A percentile compares a stretch with the other conserved stretches of the same genome.
Evolutionary conservation across 306 rosid species (phyloP).

Genomic region (Erythrophleum fordii): DNA sequence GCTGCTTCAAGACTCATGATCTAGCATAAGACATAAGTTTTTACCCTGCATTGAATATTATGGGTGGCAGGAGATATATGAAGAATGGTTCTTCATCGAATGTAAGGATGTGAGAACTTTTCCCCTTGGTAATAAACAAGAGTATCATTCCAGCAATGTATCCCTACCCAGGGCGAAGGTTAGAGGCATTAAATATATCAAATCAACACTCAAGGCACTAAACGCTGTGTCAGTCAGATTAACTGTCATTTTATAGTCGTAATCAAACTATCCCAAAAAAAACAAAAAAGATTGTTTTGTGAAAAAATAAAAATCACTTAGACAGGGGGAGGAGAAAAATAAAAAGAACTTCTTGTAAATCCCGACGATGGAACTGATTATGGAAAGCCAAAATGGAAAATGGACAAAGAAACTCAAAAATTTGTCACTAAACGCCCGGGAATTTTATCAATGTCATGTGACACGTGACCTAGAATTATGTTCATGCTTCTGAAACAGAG

Average conservation of each 20-base stretch:
- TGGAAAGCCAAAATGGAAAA: constrained; percentile 18
- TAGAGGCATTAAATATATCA: constrained; percentile 23
- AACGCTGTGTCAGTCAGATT: not conserved
- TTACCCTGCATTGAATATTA: constrained; percentile 96
- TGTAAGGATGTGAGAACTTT: constrained; percentile 75
- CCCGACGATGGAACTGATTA: constrained; percentile 11
- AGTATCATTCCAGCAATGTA: constrained; percentile 62
- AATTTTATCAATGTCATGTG: not conserved
- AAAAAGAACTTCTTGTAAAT: not conserved
- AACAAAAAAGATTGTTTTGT: not conserved
- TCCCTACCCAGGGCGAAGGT: constrained; percentile 57
- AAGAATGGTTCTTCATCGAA: constrained; percentile 88
- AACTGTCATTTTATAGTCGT: not conserved
- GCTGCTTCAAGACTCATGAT: constrained; percentile 3
- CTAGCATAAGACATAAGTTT: constrained; percentile 19
- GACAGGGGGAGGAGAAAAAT: not conserved
- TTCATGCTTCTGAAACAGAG: not conserved
- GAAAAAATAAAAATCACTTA: not conserved
- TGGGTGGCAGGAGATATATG: constrained; percentile 96
- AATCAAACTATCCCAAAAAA: not conserved
- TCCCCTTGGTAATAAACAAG: constrained; percentile 68
- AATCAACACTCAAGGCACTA: not conserved
- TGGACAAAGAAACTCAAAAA: not conserved
- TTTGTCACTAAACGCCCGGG: not conserved
- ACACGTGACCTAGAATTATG: not conserved